A percentile compares a stretch with the other conserved stretches of the same genome.
These are phyloP conservation scores for Helminthosporium solani DNA, from an alignment of 2,329 filamentous ascomycete genomes.

Conservation along the genomic window DNA sequence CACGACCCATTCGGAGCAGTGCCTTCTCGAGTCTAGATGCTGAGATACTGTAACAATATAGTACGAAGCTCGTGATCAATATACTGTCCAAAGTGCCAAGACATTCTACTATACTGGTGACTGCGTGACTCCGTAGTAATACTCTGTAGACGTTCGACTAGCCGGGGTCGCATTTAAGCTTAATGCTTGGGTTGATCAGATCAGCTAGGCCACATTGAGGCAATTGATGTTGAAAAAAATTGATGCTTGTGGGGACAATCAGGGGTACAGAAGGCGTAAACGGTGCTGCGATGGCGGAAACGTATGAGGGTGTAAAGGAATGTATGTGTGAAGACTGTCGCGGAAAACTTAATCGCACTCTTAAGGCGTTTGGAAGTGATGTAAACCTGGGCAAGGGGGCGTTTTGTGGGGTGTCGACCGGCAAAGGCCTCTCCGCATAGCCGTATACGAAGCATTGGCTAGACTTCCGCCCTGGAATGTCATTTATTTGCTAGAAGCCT, in stretches of 20 bases:
- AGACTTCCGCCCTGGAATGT: too few relatives aligned
- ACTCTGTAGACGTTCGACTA: conserved; percentile 5
- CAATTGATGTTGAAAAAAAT: background rate
- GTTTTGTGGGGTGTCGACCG: background rate
- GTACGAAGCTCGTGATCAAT: conserved; percentile 15
- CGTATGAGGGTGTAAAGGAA: background rate
- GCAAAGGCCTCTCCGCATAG: conserved; percentile 6
- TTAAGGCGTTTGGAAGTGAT: background rate
- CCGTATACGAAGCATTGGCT: too few relatives aligned
- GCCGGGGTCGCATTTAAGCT: conserved; percentile 18
- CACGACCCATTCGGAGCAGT: conserved; percentile 1
- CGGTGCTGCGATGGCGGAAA: background rate
- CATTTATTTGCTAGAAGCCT: too few relatives aligned
- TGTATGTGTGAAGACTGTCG: background rate
- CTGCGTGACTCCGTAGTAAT: too few relatives aligned
- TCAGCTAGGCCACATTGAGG: background rate
- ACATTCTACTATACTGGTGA: too few relatives aligned
- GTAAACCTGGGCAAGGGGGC: background rate
- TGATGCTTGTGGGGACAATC: background rate
- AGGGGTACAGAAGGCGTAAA: background rate
- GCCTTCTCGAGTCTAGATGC: conserved; percentile 7
- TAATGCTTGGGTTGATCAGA: conserved; percentile 8
- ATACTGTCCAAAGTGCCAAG: conserved; percentile 3
- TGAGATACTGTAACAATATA: conserved; percentile 16
- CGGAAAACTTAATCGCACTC: background rate